A percentile compares a stretch with the other conserved stretches of the same genome.
Evolutionary conservation across 768 basidiomycete genomes (phyloP).

Genomic region (Hemileccinum rubropunctum): DNA sequence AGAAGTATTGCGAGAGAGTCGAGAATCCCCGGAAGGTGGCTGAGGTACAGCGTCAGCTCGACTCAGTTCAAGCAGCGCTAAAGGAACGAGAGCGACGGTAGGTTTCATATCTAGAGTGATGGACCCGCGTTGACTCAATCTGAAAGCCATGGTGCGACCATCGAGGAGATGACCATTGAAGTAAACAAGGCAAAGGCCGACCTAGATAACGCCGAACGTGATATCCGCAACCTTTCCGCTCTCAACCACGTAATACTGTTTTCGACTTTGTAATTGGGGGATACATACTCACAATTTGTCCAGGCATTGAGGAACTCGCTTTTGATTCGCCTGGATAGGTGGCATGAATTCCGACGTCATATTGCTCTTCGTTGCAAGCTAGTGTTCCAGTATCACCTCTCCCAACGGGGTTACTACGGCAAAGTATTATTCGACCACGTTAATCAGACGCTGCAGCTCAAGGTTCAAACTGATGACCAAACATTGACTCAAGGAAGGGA

Average conservation of each 20-base stretch:
- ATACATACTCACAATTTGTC: constrained; percentile 8
- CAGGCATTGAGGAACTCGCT: constrained; percentile 72
- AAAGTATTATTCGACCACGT: constrained; percentile 86
- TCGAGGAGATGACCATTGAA: constrained; percentile 74
- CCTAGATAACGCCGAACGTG: constrained; percentile 56
- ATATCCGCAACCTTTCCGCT: constrained; percentile 58
- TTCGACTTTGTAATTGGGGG: neutral
- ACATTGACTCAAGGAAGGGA: constrained; percentile 62
- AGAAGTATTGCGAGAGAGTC: constrained; percentile 56
- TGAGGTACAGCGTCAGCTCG: constrained; percentile 57
- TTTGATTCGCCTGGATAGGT: constrained; percentile 60
- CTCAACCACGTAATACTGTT: constrained; percentile 60
- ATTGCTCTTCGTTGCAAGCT: constrained; percentile 86
- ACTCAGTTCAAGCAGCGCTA: constrained; percentile 62
- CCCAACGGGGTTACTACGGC: constrained; percentile 85
- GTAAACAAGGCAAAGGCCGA: constrained; percentile 62
- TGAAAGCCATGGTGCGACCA: constrained; percentile 66
- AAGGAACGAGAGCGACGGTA: constrained; percentile 65
- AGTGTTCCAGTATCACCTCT: constrained; percentile 79
- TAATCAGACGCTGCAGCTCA: constrained; percentile 58
- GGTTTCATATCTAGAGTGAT: constrained; percentile 10
- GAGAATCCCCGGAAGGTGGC: constrained; percentile 56
- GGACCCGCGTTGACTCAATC: constrained; percentile 2
- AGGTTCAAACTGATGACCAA: constrained; percentile 84
- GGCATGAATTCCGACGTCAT: constrained; percentile 86